Conservation (phyloP, 306 rosid genomes). For the Vigna radiata region DNA sequence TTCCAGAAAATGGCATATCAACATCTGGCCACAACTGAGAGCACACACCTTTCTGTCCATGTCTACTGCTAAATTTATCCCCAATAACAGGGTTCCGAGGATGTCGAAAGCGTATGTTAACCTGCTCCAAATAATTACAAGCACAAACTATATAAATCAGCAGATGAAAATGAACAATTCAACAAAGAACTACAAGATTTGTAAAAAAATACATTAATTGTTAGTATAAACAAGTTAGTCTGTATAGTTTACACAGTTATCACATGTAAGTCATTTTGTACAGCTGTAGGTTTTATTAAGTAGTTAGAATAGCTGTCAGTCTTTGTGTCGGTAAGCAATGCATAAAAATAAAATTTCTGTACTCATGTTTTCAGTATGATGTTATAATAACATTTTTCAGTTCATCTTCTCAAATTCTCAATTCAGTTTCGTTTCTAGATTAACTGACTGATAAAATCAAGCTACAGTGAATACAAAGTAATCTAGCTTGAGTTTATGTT, state of each 20-base stretch:
- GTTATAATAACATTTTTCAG: too few species aligned
- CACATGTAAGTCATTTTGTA: too few species aligned
- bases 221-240: too few species aligned
- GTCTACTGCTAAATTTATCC: slow-evolving; percentile 98
- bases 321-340: too few species aligned
- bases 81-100: slow-evolving; percentile 94
- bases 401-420: too few species aligned
- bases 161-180: slow-evolving; percentile 12
- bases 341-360: too few species aligned
- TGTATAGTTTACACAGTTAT: too few species aligned
- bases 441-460: slow-evolving; percentile 5
- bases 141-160: not conserved
- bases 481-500: slow-evolving; percentile 17
- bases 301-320: too few species aligned
- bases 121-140: slow-evolving; percentile 59
- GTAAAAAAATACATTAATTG: not conserved
- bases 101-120: slow-evolving; percentile 87
- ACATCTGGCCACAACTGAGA: slow-evolving; percentile 98
- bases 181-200: slow-evolving; percentile 21
- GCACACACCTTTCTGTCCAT: slow-evolving; percentile 99
- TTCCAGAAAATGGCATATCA: slow-evolving; percentile 98
- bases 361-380: too few species aligned
- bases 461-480: not conserved
- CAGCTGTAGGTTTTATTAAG: too few species aligned
- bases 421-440: too few species aligned